These are phyloP conservation scores for Pichia deserticola DNA, from an alignment of 805 yeast species.

Conservation along the genomic window DNA sequence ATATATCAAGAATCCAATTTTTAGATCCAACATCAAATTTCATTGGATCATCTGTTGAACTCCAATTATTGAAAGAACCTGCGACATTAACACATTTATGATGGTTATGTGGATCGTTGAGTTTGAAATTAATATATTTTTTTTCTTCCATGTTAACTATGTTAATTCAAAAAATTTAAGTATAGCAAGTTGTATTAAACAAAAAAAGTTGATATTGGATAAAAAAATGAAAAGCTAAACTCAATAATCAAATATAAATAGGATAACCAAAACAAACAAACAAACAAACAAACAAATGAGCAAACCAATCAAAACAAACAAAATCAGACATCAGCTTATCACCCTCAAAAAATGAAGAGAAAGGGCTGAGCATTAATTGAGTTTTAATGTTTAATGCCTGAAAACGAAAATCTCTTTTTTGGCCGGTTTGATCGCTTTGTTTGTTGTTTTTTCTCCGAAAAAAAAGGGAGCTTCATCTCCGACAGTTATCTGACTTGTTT, in stretches of 20 bases:
- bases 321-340: background rate
- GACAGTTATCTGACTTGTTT: too few species aligned
- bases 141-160: background rate
- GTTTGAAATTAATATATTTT: background rate
- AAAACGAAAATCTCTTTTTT: too few species aligned
- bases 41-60: conserved; percentile 5
- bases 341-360: background rate
- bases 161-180: too few species aligned
- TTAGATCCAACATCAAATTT: conserved; percentile 5
- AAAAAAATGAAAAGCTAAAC: too few species aligned
- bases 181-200: too few species aligned
- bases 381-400: background rate
- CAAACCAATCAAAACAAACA: background rate
- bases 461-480: too few species aligned
- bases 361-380: background rate
- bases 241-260: too few species aligned
- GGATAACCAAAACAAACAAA: background rate
- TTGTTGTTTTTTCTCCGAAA: background rate
- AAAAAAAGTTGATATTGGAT: too few species aligned
- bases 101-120: conserved; percentile 1
- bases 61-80: conserved; percentile 17
- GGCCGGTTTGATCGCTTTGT: too few species aligned
- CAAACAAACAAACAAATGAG: background rate
- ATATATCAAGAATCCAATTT: conserved; percentile 4
- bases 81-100: conserved; percentile 13